Evolutionary conservation across 192 early-diverging fungal genomes (phyloP).

Genomic region (Obelidium mucronatum): DNA sequence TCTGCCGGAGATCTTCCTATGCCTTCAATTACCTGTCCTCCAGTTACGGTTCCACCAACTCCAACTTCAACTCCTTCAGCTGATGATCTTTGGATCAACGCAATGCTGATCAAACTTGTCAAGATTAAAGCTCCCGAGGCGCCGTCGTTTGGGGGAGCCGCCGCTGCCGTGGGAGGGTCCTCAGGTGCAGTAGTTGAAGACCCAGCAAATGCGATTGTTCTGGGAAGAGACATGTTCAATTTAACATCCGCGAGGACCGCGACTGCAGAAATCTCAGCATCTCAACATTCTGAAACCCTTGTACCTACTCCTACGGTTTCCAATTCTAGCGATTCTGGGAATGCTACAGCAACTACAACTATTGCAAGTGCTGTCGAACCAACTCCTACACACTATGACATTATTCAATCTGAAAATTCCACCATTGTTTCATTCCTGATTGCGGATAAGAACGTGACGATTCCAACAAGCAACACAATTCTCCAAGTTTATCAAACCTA

Average conservation of each 20-base stretch:
- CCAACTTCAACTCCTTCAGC: neutral
- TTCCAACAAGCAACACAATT: constrained; percentile 9
- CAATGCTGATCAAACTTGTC: neutral
- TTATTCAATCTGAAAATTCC: neutral
- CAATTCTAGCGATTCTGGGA: neutral
- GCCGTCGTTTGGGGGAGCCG: neutral
- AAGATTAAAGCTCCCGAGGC: neutral
- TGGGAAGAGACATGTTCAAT: neutral
- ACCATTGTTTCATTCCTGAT: neutral
- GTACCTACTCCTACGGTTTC: neutral
- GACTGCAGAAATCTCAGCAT: neutral
- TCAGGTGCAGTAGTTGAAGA: neutral
- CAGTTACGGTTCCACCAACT: neutral
- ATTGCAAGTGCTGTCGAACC: neutral
- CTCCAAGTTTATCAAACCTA: neutral
- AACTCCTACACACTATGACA: neutral
- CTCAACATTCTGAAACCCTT: neutral
- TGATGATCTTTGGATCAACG: neutral
- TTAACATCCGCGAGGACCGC: neutral
- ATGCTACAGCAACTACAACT: neutral
- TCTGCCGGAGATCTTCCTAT: constrained; percentile 17
- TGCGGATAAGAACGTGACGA: constrained; percentile 1
- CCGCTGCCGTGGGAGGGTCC: neutral
- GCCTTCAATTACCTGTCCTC: constrained; percentile 8
- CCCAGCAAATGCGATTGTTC: neutral